Conservation (phyloP, 1,139 yeast genomes). For the Debaryomycetaceae sp. region DNA sequence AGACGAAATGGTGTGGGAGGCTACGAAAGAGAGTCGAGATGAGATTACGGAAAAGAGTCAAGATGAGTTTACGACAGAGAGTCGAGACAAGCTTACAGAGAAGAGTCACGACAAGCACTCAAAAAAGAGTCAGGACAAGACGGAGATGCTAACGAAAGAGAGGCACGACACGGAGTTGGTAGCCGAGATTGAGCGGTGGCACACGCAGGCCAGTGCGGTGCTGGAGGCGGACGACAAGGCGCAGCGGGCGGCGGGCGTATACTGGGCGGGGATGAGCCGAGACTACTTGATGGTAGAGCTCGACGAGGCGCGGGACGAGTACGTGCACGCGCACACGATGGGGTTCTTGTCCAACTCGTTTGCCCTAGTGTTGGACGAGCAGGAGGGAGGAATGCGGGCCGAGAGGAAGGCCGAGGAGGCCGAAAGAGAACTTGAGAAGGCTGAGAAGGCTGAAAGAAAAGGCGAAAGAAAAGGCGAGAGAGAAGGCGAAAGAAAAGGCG, state of each 20-base stretch:
- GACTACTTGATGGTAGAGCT: slow-evolving; percentile 30
- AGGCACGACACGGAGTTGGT: neutral
- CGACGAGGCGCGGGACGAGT: slow-evolving; percentile 28
- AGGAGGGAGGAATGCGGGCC: slow-evolving; percentile 4
- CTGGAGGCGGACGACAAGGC: neutral
- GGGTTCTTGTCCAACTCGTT: slow-evolving; percentile 33
- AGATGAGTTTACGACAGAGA: too few species aligned
- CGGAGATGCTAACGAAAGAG: too few species aligned
- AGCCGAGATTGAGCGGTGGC: neutral
- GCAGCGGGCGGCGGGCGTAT: neutral
- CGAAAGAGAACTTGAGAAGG: too few species aligned
- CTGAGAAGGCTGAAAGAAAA: slow-evolving; percentile 8
- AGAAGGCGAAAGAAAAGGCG: too few species aligned
- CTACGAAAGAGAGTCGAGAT: too few species aligned
- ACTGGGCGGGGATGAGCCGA: slow-evolving; percentile 22
- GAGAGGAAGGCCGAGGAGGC: too few species aligned
- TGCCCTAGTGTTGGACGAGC: slow-evolving; percentile 21
- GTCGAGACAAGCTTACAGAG: too few species aligned
- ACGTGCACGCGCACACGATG: slow-evolving; percentile 30
- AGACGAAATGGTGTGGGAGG: neutral
- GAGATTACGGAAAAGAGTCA: too few species aligned
- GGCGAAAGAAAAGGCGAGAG: too few species aligned
- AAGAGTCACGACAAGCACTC: too few species aligned
- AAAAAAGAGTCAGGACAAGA: too few species aligned
- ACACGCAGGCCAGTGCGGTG: neutral